Conservation (phyloP, 208 protist species). For the Acanthamoeba polyphaga region DNA sequence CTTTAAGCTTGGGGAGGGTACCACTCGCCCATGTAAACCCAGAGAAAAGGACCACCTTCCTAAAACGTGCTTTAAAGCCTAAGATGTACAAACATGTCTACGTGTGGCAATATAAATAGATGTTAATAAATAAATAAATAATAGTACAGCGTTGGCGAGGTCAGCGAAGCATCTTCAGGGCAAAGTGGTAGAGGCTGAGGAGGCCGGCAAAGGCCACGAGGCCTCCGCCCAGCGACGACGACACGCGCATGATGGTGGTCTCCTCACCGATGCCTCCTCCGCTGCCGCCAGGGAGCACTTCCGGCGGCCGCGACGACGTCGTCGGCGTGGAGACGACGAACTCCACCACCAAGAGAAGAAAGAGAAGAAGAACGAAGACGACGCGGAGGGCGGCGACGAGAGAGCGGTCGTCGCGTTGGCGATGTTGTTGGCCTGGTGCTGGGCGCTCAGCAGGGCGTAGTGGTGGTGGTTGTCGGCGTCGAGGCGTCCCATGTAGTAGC, state of each 20-base stretch:
- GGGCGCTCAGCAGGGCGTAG: background rate
- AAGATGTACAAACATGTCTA: no score
- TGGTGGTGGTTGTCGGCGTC: background rate
- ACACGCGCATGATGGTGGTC: background rate
- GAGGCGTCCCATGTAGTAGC: conserved; percentile 3
- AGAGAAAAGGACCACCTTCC: no score
- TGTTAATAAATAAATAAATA: no score
- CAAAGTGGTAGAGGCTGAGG: conserved; percentile 20
- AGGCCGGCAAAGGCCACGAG: background rate
- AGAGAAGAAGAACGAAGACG: background rate
- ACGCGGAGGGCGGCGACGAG: no score
- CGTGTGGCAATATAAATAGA: no score
- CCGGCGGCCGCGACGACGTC: background rate
- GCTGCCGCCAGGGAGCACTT: background rate
- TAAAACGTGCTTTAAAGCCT: no score
- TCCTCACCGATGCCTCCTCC: background rate
- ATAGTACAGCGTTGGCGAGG: no score
- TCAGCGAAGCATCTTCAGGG: conserved; percentile 7
- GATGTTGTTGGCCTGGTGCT: background rate
- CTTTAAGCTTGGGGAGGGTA: no score
- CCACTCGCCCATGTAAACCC: no score
- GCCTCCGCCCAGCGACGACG: background rate
- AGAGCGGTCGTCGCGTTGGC: background rate
- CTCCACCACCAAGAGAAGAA: background rate
- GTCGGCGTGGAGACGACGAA: no score